phyloP scores from a whole-genome alignment of 2,329 filamentous ascomycete genomes.

The Ophiostoma tasmaniense region DNA sequence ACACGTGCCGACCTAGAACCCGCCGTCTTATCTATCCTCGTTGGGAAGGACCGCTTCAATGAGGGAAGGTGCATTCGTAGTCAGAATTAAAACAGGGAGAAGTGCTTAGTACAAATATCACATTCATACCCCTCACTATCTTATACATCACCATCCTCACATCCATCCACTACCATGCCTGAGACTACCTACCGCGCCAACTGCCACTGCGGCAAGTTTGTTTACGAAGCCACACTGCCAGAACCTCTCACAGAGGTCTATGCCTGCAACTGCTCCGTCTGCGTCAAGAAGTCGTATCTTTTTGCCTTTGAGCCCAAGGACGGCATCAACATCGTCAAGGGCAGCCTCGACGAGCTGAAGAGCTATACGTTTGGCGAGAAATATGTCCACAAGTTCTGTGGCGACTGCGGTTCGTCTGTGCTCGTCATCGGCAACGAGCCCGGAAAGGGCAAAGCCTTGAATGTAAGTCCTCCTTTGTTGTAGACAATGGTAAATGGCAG shows the following conservation, averaged over 20 bases:
- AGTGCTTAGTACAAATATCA: background rate
- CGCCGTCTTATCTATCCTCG: background rate
- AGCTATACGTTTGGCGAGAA: conserved; percentile 37
- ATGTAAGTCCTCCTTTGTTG: conserved; percentile 27
- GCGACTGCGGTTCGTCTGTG: conserved; percentile 40
- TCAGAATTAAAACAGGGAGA: background rate
- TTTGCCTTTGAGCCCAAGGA: conserved; percentile 29
- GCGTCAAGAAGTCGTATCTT: conserved; percentile 41
- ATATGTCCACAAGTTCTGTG: conserved; percentile 44
- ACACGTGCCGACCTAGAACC: background rate
- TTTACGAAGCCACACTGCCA: conserved; percentile 44
- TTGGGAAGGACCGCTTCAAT: background rate
- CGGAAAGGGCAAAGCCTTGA: conserved; percentile 27
- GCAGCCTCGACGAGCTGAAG: conserved; percentile 32
- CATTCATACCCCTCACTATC: background rate
- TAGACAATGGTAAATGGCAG: background rate
- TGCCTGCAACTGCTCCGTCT: conserved; percentile 62
- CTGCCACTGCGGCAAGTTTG: conserved; percentile 48
- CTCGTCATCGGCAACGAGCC: conserved; percentile 24
- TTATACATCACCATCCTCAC: background rate
- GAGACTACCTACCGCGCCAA: conserved; percentile 42
- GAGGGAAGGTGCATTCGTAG: background rate
- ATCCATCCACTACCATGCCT: conserved; percentile 15
- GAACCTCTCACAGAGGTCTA: conserved; percentile 45
- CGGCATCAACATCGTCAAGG: conserved; percentile 39